Percentiles rank a stretch among this genome's conserved stretches.
These are phyloP conservation scores for Neurospora tetraspora DNA, from an alignment of 495 filamentous ascomycete species.

Conservation along the genomic window DNA sequence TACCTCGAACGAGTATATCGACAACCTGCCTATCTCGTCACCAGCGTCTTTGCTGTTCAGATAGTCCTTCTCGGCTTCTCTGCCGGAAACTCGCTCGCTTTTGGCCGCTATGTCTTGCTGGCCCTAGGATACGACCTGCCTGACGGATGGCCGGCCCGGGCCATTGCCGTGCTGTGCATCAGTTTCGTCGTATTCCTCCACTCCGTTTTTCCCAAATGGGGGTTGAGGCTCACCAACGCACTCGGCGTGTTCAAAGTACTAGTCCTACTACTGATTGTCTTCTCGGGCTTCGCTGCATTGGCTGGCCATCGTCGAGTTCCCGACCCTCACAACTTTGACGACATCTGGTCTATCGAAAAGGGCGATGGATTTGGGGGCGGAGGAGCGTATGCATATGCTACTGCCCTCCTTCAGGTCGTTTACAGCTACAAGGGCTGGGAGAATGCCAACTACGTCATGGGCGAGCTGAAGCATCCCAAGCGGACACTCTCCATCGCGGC, in stretches of 20 bases:
- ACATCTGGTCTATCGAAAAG: conserved; percentile 28
- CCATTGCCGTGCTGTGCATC: conserved; percentile 43
- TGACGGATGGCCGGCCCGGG: conserved; percentile 52
- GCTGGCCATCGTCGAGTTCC: conserved; percentile 20
- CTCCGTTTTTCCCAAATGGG: conserved; percentile 47
- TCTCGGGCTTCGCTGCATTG: conserved; percentile 44
- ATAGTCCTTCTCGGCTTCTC: conserved; percentile 44
- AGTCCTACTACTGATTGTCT: conserved; percentile 51
- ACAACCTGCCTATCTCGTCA: conserved; percentile 51
- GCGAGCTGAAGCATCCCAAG: conserved; percentile 50
- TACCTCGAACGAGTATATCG: conserved; percentile 56
- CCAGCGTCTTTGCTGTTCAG: conserved; percentile 48
- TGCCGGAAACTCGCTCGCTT: conserved; percentile 55
- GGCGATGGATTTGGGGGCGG: conserved; percentile 34
- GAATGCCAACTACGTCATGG: conserved; percentile 44
- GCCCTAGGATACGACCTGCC: conserved; percentile 41
- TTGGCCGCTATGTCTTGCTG: conserved; percentile 57
- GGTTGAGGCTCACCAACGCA: conserved; percentile 50
- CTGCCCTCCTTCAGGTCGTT: conserved; percentile 38
- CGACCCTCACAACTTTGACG: conserved; percentile 21
- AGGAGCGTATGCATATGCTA: conserved; percentile 31
- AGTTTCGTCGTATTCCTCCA: conserved; percentile 52
- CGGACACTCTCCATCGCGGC: conserved; percentile 53
- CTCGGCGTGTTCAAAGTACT: conserved; percentile 57
- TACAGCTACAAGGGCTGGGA: conserved; percentile 43